A percentile compares a stretch with the other conserved stretches of the same genome.
phyloP scores from a whole-genome alignment of 805 yeast genomes.

The Yarrowia sp. region DNA sequence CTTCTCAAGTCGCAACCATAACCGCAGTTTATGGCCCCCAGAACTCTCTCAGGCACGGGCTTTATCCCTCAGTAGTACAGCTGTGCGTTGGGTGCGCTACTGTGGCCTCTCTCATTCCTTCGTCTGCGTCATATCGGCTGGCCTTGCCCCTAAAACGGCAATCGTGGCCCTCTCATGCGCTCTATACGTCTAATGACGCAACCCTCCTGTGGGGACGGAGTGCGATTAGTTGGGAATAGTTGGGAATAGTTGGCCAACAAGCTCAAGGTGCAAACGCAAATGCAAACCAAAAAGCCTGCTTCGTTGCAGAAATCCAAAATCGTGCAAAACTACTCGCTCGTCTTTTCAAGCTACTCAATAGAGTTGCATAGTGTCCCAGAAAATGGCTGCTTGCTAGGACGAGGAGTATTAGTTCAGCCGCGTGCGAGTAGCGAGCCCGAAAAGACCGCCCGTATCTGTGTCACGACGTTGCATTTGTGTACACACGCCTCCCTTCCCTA shows the following conservation, averaged over 20 bases:
- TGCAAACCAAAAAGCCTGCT: no score
- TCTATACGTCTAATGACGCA: conserved; percentile 8
- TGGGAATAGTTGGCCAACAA: not conserved
- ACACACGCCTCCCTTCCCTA: not conserved
- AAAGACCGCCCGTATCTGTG: no score
- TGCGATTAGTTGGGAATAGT: not conserved
- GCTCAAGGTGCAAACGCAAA: no score
- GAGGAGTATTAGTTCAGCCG: not conserved
- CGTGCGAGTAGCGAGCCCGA: no score
- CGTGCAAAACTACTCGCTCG: no score
- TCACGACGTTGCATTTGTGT: no score
- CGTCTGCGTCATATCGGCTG: not conserved
- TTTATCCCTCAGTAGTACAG: no score
- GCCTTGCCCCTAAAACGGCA: not conserved
- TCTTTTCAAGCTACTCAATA: not conserved
- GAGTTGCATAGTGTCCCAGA: conserved; percentile 11
- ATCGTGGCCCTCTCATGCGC: conserved; percentile 9
- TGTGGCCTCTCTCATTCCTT: not conserved
- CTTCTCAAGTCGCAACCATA: no score
- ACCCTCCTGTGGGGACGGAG: not conserved
- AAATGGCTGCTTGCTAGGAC: conserved; percentile 5
- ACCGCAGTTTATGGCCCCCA: no score
- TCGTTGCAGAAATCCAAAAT: no score
- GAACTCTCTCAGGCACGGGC: no score
- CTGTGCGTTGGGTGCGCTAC: no score